phyloP scores from a whole-genome alignment of 352 stramenopile species.

The Phytophthora vignae region DNA sequence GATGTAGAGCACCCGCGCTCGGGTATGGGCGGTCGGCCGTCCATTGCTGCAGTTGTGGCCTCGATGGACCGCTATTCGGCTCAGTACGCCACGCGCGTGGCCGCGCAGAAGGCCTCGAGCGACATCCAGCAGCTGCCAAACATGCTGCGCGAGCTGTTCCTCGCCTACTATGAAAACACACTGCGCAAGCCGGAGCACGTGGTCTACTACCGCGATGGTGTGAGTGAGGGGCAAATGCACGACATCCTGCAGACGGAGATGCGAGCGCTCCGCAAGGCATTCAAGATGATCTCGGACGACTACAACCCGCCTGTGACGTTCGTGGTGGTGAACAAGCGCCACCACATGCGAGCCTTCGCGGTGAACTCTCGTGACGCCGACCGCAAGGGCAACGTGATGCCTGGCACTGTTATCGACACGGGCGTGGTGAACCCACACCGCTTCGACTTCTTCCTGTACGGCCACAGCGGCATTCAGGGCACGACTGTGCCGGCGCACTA shows the following conservation, averaged over 20 bases:
- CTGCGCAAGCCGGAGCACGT: constrained; percentile 77
- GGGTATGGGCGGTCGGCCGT: constrained; percentile 55
- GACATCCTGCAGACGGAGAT: constrained; percentile 81
- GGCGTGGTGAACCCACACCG: constrained; percentile 83
- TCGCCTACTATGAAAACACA: constrained; percentile 76
- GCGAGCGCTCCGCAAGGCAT: constrained; percentile 80
- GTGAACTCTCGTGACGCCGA: constrained; percentile 48
- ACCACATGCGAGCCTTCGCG: constrained; percentile 82
- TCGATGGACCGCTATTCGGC: constrained; percentile 72
- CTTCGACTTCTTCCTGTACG: constrained; percentile 90
- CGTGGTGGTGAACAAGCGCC: constrained; percentile 87
- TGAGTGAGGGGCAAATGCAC: constrained; percentile 83
- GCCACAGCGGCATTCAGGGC: constrained; percentile 80
- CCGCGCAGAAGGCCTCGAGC: constrained; percentile 51
- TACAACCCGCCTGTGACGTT: constrained; percentile 87
- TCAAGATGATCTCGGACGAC: constrained; percentile 54
- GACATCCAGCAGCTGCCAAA: constrained; percentile 62
- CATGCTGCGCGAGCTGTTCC: constrained; percentile 77
- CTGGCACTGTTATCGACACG: constrained; percentile 81
- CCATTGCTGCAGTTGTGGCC: constrained; percentile 79
- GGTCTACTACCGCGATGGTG: constrained; percentile 88
- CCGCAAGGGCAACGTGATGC: constrained; percentile 71
- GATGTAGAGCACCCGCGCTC: constrained; percentile 78
- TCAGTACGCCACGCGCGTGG: constrained; percentile 63
- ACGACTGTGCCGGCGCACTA: constrained; percentile 87